phyloP scores from a whole-genome alignment of 495 filamentous ascomycete genomes.

The Talaromyces liani region DNA sequence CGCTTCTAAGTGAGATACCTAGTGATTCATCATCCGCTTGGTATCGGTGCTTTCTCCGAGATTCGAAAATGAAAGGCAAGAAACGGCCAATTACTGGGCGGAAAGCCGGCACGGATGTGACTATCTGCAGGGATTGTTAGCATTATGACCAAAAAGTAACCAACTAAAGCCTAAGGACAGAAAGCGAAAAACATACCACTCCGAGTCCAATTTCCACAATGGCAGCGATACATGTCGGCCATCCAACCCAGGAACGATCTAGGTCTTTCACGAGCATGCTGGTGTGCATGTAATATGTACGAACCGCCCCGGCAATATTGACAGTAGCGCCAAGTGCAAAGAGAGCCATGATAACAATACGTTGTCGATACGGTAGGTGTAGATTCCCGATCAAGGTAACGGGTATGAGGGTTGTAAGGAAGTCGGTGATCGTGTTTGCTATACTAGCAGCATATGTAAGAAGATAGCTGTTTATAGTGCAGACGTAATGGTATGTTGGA shows the following conservation, averaged over 20 bases:
- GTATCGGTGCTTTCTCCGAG: background rate
- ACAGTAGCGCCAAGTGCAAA: background rate
- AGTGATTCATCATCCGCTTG: background rate
- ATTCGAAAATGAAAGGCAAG: background rate
- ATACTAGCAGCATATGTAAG: background rate
- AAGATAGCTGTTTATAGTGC: background rate
- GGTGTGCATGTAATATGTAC: background rate
- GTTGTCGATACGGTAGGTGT: background rate
- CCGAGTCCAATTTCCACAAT: background rate
- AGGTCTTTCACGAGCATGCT: background rate
- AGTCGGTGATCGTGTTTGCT: background rate
- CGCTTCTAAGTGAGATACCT: background rate
- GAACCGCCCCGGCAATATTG: background rate
- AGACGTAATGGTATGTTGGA: background rate
- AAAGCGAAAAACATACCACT: background rate
- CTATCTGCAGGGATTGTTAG: background rate
- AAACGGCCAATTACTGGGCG: background rate
- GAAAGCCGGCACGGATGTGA: background rate
- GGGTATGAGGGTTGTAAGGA: background rate
- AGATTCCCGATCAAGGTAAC: background rate
- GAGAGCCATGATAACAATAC: background rate
- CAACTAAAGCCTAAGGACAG: background rate
- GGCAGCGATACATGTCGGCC: background rate
- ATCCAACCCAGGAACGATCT: background rate
- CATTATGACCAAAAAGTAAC: background rate